Percentiles rank a stretch among this genome's conserved stretches.
phyloP scores from a whole-genome alignment of 192 early-diverging fungal species.

The Helicostylum pulchrum region DNA sequence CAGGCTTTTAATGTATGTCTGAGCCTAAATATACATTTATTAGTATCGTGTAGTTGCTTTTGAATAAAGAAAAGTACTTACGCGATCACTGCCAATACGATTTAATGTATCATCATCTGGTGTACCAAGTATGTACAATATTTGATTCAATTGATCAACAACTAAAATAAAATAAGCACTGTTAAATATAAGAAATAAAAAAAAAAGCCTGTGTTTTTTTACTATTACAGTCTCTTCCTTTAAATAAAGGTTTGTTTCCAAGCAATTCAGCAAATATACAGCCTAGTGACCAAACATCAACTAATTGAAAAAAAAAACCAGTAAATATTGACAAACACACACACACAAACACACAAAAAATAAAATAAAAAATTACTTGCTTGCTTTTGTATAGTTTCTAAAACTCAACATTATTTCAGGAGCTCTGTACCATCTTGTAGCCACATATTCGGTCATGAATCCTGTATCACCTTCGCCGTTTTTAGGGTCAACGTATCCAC shows the following conservation, averaged over 20 bases:
- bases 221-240: conserved; percentile 61
- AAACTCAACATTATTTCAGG: conserved; percentile 95
- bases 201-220: not conserved
- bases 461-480: conserved; percentile 77
- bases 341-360: no score
- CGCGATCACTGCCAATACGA: conserved; percentile 82
- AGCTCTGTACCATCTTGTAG: conserved; percentile 97
- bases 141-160: conserved; percentile 95
- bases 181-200: not conserved
- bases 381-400: conserved; percentile 90
- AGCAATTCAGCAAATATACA: conserved; percentile 92
- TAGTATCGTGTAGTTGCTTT: not conserved
- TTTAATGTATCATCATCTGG: conserved; percentile 81
- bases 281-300: conserved; percentile 89
- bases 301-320: not conserved
- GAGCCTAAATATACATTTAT: conserved; percentile 54
- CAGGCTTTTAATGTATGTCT: conserved; percentile 80
- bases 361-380: conserved; percentile 12
- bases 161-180: conserved; percentile 28
- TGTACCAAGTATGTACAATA: conserved; percentile 86
- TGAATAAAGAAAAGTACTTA: conserved; percentile 30
- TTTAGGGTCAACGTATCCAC: conserved; percentile 67
- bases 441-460: conserved; percentile 99
- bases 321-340: not conserved
- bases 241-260: conserved; percentile 76